Percentiles rank a stretch among this genome's conserved stretches.
phyloP scores from a whole-genome alignment of 2,329 filamentous ascomycete genomes.

The Hyphodiscus sp. region DNA sequence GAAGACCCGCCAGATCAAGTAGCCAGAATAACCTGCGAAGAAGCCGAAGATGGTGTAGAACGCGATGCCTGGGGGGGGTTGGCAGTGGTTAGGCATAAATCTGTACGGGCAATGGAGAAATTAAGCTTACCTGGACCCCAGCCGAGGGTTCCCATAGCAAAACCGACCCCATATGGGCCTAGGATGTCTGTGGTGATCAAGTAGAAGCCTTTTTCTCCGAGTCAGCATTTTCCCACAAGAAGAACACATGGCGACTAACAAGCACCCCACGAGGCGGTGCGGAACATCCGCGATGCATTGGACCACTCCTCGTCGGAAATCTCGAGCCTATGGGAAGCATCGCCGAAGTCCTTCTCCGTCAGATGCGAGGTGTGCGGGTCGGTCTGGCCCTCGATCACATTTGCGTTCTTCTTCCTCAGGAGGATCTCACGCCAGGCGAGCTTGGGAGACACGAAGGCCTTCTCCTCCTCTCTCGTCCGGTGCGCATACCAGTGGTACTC shows the following conservation, averaged over 20 bases:
- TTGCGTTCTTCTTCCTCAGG: slow-evolving; percentile 7
- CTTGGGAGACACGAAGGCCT: slow-evolving; percentile 2
- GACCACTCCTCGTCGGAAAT: slow-evolving; percentile 20
- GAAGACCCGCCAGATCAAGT: slow-evolving; percentile 17
- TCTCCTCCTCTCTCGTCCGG: slow-evolving; percentile 29
- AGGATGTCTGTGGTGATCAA: slow-evolving; percentile 24
- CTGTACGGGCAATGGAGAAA: neutral
- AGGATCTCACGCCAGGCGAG: slow-evolving; percentile 7
- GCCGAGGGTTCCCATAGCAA: slow-evolving; percentile 16
- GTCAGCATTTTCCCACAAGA: neutral
- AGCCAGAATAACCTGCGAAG: slow-evolving; percentile 20
- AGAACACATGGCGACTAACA: slow-evolving; percentile 2
- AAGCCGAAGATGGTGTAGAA: slow-evolving; percentile 19
- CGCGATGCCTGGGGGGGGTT: slow-evolving; percentile 10
- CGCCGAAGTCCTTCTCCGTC: slow-evolving; percentile 4
- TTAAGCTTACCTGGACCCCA: slow-evolving; percentile 11
- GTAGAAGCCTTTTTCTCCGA: slow-evolving; percentile 12
- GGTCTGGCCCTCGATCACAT: neutral
- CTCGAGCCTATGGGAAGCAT: slow-evolving; percentile 2
- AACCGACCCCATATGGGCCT: slow-evolving; percentile 19
- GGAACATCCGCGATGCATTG: slow-evolving; percentile 16
- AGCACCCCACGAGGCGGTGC: slow-evolving; percentile 18
- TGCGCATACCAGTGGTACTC: slow-evolving; percentile 32
- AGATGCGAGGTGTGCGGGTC: neutral
- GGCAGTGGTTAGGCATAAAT: neutral